Evolutionary conservation across 2,329 filamentous ascomycete genomes (phyloP), one percentile per base, ranked within the genome.

Genomic region (Colletotrichum sp.): DNA sequence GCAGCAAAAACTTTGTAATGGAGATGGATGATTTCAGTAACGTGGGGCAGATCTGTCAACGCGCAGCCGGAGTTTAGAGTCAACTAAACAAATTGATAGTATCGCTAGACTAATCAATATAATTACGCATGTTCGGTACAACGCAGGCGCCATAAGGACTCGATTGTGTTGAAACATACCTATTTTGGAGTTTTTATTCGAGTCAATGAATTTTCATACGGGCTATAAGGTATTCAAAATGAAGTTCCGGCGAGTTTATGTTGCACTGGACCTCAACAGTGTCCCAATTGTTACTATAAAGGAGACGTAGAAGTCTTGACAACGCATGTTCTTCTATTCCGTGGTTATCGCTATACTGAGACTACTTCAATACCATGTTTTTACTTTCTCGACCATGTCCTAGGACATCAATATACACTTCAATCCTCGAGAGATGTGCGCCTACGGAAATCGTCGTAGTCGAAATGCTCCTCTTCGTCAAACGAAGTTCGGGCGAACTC

Each of bases 11-110:
- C 69, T 22, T 19, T 74, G 7, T 73, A 22, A 25, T 22, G 44
- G 4, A 5, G 6, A 13, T 52, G 2, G 4, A 13, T 13, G n/a
- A 0, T 52, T 0, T 52, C 6, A 52, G 12, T 0, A 25, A 13
- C 2, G n/a, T 1, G 6, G 6, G n/a, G 44, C 6, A 12, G 3
- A 22, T 13, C 44, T 22, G 6, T 8, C 11, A 52, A 52, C n/a
- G 12, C 1, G 6, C 0, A 0, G n/a, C 44, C 6, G n/a, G n/a
- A 13, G n/a, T 52, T 2, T 2, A 22, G 44, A 25, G 11, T 52
- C 4, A 22, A 13, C n/a, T 0, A 22, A 52, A 1, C 11, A 52
- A 0, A 52, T 5, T 52, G 44, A 22, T 52, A 52, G 44, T 22
- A 52, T 0, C 3, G 44, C 44, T 52, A 52, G n/a, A 52, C 6